A percentile compares a stretch with the other conserved stretches of the same genome.
Conservation (phyloP, 805 yeast species). For the Barnettozyma botsteinii region DNA sequence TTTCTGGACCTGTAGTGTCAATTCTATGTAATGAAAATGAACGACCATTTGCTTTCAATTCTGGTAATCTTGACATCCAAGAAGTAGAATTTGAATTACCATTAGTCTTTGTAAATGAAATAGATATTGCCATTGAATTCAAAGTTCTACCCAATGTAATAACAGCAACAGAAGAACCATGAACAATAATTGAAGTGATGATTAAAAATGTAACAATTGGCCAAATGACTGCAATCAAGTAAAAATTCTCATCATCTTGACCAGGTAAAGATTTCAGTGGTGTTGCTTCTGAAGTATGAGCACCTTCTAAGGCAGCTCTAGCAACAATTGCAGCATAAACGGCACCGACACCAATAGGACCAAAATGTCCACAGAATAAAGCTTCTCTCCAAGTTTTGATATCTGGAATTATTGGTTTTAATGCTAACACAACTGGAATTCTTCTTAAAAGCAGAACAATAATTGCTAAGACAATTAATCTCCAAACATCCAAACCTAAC, state of each 20-base stretch:
- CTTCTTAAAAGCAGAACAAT: slow-evolving; percentile 72
- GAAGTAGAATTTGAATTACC: slow-evolving; percentile 47
- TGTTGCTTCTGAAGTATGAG: slow-evolving; percentile 44
- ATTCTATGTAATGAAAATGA: slow-evolving; percentile 78
- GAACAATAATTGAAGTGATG: slow-evolving; percentile 77
- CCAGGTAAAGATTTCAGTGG: slow-evolving; percentile 49
- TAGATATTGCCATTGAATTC: slow-evolving; percentile 87
- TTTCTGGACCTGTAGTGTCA: slow-evolving; percentile 52
- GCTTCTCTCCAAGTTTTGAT: slow-evolving; percentile 92
- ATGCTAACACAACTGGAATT: slow-evolving; percentile 70
- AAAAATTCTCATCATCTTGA: slow-evolving; percentile 45
- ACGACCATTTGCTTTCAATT: slow-evolving; percentile 52
- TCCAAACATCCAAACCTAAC: slow-evolving; percentile 72
- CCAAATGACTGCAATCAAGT: slow-evolving; percentile 64
- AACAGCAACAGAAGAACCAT: slow-evolving; percentile 86
- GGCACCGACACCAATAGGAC: slow-evolving; percentile 95
- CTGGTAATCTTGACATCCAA: slow-evolving; percentile 85
- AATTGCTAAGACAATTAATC: slow-evolving; percentile 67
- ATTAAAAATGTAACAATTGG: slow-evolving; percentile 78
- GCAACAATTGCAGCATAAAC: slow-evolving; percentile 79
- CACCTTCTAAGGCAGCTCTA: slow-evolving; percentile 59
- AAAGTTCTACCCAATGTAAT: slow-evolving; percentile 61
- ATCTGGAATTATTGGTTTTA: slow-evolving; percentile 81
- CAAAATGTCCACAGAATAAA: slow-evolving; percentile 89
- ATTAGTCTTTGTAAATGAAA: slow-evolving; percentile 75